Evolutionary conservation across 2,329 filamentous ascomycete genomes (phyloP).

Genomic region (Drechslera avenae): DNA sequence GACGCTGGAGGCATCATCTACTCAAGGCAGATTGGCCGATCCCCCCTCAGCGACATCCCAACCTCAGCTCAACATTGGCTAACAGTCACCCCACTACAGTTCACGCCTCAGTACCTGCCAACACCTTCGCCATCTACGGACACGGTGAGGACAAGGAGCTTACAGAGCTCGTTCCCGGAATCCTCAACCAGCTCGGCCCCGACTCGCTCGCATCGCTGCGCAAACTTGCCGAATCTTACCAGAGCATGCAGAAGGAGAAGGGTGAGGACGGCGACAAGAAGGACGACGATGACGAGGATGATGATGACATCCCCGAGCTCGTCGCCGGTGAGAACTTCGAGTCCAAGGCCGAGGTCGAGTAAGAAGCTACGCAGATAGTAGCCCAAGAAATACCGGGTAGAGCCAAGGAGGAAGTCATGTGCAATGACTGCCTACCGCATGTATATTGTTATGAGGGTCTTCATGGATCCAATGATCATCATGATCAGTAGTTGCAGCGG

Average conservation of each 20-base stretch:
- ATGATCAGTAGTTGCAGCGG: constrained; percentile 35
- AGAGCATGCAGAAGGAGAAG: constrained; percentile 96
- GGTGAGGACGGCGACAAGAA: constrained; percentile 75
- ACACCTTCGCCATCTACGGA: constrained; percentile 99
- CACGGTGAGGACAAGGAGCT: constrained; percentile 99
- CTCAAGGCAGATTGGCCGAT: neutral
- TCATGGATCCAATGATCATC: constrained; percentile 22
- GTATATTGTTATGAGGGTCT: constrained; percentile 30
- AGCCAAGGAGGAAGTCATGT: constrained; percentile 22
- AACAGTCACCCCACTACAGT: constrained; percentile 60
- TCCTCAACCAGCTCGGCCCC: constrained; percentile 98
- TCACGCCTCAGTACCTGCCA: constrained; percentile 93
- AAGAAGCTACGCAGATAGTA: constrained; percentile 45
- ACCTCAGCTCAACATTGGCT: constrained; percentile 6
- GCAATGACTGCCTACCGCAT: constrained; percentile 30
- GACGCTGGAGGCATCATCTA: neutral
- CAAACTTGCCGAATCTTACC: constrained; percentile 99
- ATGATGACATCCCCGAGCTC: constrained; percentile 93
- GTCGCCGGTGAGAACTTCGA: constrained; percentile 99
- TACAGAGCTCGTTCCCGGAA: constrained; percentile 97
- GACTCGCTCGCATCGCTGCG: constrained; percentile 97
- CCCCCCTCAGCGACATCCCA: neutral
- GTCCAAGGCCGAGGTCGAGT: constrained; percentile 84
- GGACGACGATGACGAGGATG: constrained; percentile 63
- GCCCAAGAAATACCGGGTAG: constrained; percentile 23